Percentiles rank a stretch among this genome's conserved stretches.
Evolutionary conservation across 257 asterid species (phyloP).

Genomic region (Eucommia ulmoides): DNA sequence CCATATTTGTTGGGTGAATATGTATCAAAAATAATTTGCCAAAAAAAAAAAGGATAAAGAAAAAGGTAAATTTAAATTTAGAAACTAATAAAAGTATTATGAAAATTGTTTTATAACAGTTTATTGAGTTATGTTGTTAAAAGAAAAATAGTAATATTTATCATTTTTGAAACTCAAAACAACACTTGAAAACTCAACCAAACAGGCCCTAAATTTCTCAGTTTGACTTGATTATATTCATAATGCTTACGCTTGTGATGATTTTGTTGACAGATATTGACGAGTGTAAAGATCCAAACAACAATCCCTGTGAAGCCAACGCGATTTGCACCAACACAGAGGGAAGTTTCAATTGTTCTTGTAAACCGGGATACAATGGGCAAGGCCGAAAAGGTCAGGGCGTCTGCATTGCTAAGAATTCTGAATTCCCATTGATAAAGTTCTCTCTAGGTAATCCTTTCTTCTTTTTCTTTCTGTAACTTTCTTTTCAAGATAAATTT

Average conservation of each 20-base stretch:
- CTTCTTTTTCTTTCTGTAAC: too few species aligned
- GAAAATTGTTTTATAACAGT: background rate
- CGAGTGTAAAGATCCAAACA: constrained; percentile 6
- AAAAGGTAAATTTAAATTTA: background rate
- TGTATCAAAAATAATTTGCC: too few species aligned
- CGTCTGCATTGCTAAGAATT: background rate
- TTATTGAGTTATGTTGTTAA: background rate
- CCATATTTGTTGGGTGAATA: too few species aligned
- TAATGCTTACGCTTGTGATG: background rate
- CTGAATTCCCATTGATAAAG: background rate
- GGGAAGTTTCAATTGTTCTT: constrained; percentile 9
- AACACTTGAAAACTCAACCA: too few species aligned
- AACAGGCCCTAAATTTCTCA: too few species aligned
- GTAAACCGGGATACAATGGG: background rate
- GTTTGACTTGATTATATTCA: background rate
- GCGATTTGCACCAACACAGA: constrained; percentile 6
- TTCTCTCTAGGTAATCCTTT: constrained; percentile 7
- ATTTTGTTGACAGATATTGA: constrained; percentile 3
- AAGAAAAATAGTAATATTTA: background rate
- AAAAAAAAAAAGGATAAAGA: too few species aligned
- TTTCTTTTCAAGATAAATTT: too few species aligned
- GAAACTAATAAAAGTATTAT: background rate
- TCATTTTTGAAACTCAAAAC: too few species aligned
- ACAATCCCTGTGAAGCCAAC: background rate
- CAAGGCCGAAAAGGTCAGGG: constrained; percentile 7